Conservation (phyloP, 331 rosid species). For the Stylosanthes scabra region DNA sequence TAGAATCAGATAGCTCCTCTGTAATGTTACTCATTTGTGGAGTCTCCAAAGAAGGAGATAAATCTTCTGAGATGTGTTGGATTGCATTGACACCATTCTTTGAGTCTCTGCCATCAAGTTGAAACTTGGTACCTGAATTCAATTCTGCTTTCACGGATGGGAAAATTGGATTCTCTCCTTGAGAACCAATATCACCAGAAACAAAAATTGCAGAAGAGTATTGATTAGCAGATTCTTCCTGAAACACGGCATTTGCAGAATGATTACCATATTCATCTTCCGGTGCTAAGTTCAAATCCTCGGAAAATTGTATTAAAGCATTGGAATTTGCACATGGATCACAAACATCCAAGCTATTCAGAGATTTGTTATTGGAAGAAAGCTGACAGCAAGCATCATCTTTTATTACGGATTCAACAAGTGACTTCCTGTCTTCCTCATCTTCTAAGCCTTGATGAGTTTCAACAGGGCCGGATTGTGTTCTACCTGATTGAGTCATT, state of each 20-base stretch:
- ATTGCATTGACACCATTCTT: constrained; percentile 36
- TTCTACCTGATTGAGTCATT: constrained; percentile 48
- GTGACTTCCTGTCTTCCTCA: constrained; percentile 44
- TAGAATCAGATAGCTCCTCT: constrained; percentile 39
- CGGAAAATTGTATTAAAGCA: constrained; percentile 42
- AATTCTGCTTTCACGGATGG: constrained; percentile 44
- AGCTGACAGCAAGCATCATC: constrained; percentile 42
- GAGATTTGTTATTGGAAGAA: constrained; percentile 47
- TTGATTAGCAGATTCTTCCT: constrained; percentile 47
- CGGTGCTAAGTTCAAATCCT: constrained; percentile 47
- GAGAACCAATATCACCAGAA: constrained; percentile 43
- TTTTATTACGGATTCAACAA: constrained; percentile 46
- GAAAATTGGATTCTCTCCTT: constrained; percentile 45
- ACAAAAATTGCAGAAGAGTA: constrained; percentile 42
- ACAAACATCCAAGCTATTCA: constrained; percentile 45
- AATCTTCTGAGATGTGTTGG: constrained; percentile 50
- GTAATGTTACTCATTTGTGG: constrained; percentile 15
- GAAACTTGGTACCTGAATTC: constrained; percentile 30
- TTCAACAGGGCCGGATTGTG: constrained; percentile 34
- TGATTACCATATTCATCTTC: constrained; percentile 41
- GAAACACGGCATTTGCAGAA: constrained; percentile 43
- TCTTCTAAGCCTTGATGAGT: constrained; percentile 41
- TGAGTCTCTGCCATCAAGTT: constrained; percentile 39
- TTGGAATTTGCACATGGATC: constrained; percentile 48
- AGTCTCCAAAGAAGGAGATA: constrained; percentile 37